Evolutionary conservation across 208 protist species (phyloP).

Genomic region (Crithidia sp.): DNA sequence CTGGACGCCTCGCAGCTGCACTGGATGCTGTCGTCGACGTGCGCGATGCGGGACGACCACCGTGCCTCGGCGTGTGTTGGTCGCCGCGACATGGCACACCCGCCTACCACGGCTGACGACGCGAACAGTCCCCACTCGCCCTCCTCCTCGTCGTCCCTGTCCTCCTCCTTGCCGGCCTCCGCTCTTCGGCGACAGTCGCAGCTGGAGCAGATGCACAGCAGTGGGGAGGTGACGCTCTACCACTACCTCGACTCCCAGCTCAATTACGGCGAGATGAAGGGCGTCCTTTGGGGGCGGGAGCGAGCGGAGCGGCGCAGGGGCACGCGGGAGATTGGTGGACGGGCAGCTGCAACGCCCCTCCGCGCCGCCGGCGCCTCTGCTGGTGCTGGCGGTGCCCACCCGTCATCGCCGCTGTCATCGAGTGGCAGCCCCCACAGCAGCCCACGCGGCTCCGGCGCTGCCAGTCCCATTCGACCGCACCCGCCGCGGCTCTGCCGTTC

Average conservation of each 20-base stretch:
- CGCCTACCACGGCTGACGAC: too few relatives aligned
- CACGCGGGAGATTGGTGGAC: neutral
- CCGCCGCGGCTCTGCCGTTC: neutral
- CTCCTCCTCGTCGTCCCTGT: too few relatives aligned
- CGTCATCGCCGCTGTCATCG: neutral
- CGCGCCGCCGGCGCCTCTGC: neutral
- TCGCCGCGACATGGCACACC: neutral
- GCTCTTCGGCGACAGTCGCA: neutral
- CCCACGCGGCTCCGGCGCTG: neutral
- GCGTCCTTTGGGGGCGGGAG: slow-evolving; percentile 24
- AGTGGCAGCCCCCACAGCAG: neutral
- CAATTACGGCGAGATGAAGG: slow-evolving; percentile 42
- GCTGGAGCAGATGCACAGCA: slow-evolving; percentile 6
- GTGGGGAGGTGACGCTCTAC: slow-evolving; percentile 17
- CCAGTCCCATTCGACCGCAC: slow-evolving; percentile 4
- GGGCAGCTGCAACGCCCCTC: neutral
- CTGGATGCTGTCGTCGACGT: slow-evolving; percentile 46
- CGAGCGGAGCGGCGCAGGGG: neutral
- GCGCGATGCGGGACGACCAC: slow-evolving; percentile 34
- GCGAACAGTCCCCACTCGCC: too few relatives aligned
- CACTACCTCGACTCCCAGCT: slow-evolving; percentile 51
- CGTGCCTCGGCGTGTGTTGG: neutral
- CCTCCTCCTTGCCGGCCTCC: too few relatives aligned
- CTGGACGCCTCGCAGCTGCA: slow-evolving; percentile 55
- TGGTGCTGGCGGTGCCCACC: neutral